Conservation (phyloP, 2,329 filamentous ascomycete species). For the Ophiostoma pallidulum region DNA sequence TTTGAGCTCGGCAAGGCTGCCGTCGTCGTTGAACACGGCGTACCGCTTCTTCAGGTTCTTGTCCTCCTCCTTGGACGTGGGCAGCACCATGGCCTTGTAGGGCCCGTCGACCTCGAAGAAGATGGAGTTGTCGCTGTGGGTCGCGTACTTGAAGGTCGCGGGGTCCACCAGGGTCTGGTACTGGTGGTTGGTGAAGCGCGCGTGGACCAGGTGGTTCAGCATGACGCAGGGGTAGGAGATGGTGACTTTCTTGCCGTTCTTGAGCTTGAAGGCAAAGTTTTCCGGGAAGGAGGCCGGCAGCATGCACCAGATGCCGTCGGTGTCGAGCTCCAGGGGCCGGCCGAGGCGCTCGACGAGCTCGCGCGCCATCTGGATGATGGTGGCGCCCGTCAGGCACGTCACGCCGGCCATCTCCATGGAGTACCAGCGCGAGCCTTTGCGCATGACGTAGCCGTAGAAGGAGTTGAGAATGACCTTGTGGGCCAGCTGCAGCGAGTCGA, state of each 20-base stretch:
- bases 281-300: slow-evolving; percentile 92
- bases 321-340: slow-evolving; percentile 86
- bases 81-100: slow-evolving; percentile 94
- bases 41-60: slow-evolving; percentile 99
- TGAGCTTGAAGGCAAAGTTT: slow-evolving; percentile 88
- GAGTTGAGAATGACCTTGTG: slow-evolving; percentile 99
- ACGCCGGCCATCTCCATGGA: slow-evolving; percentile 99
- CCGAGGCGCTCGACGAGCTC: slow-evolving; percentile 90
- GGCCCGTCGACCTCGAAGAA: slow-evolving; percentile 99
- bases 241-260: slow-evolving; percentile 91
- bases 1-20: slow-evolving; percentile 88
- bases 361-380: slow-evolving; percentile 93
- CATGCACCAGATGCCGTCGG: slow-evolving; percentile 99
- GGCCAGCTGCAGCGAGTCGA: slow-evolving; percentile 89
- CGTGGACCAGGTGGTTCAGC: slow-evolving; percentile 96
- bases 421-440: slow-evolving; percentile 97
- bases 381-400: slow-evolving; percentile 90
- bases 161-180: slow-evolving; percentile 84
- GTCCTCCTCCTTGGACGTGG: slow-evolving; percentile 96
- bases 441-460: slow-evolving; percentile 99
- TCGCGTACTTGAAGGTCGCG: slow-evolving; percentile 80
- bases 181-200: slow-evolving; percentile 90
- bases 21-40: slow-evolving; percentile 97
- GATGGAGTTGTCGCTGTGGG: slow-evolving; percentile 96
- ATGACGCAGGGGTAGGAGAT: slow-evolving; percentile 98